A percentile compares a stretch with the other conserved stretches of the same genome.
These are phyloP conservation scores for Rhodotorula sp. DNA, from an alignment of 1,284 basidiomycete genomes.

Conservation along the genomic window DNA sequence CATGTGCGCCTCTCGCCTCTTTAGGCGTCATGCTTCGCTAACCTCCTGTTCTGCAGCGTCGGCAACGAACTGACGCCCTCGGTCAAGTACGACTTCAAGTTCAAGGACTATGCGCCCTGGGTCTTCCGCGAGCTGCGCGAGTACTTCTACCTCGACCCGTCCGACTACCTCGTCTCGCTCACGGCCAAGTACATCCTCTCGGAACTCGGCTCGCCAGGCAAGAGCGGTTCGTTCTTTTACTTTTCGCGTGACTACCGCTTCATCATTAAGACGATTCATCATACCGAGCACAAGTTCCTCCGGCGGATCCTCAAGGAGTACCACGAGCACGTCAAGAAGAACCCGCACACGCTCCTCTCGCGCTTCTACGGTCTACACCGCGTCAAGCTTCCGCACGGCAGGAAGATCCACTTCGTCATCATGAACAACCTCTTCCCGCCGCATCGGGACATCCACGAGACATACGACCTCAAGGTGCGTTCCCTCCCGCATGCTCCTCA, in stretches of 20 bases:
- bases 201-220: slow-evolving; percentile 96
- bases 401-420: slow-evolving; percentile 98
- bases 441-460: slow-evolving; percentile 96
- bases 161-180: slow-evolving; percentile 92
- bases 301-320: slow-evolving; percentile 80
- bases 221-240: slow-evolving; percentile 98
- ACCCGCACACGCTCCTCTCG: slow-evolving; percentile 90
- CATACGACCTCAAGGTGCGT: slow-evolving; percentile 80
- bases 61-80: slow-evolving; percentile 97
- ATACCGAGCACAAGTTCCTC: slow-evolving; percentile 91
- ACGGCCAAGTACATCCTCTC: slow-evolving; percentile 97
- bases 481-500: background rate
- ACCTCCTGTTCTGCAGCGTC: slow-evolving; percentile 57
- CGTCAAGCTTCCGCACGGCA: slow-evolving; percentile 88
- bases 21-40: background rate
- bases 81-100: slow-evolving; percentile 96
- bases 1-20: slow-evolving; percentile 61
- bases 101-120: slow-evolving; percentile 99
- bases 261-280: slow-evolving; percentile 99
- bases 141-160: slow-evolving; percentile 91
- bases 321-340: slow-evolving; percentile 79
- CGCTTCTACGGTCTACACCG: slow-evolving; percentile 96
- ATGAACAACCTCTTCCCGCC: slow-evolving; percentile 99
- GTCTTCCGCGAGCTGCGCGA: slow-evolving; percentile 94
- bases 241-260: slow-evolving; percentile 98